Evolutionary conservation across 441 rosid species (phyloP), one percentile per base, ranked within the genome.

Genomic region (Theobroma grandiflorum): DNA sequence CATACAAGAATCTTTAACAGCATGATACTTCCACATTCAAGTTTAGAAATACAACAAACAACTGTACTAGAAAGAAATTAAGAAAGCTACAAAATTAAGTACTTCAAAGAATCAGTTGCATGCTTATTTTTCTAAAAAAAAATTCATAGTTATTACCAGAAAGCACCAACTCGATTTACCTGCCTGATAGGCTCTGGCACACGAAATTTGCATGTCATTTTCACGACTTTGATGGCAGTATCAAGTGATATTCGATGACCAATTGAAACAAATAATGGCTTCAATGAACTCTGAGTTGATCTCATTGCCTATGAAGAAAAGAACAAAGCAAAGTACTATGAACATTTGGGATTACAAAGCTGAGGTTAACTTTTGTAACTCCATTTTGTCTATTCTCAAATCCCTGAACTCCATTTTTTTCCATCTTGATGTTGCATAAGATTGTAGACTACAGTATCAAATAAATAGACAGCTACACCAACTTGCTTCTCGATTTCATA

Each of bases 141-240:
- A 20, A 58, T 58, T 42, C 77, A 58, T 22, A 74, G 57, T 58
- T 8, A 0, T 40, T 40, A 50, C n/a, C 64, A 37, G 11, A 18
- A 65, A 75, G 75, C 57, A 58, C 50, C 52, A 55, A 76, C 57
- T 74, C 26, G 61, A 50, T 26, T 80, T 84, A 96, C 98, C 97
- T 94, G 99, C 78, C 98, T 87, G 43, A 92, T 84, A 71, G 99
- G 96, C 87, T 97, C 98, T 3, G 99, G 99, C 70, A 93, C 86
- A 80, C 93, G 98, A 81, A 85, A 89, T 79, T 89, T 93, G 87
- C 98, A 92, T 70, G 92, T 91, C 87, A 87, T 74, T 53, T 87
- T 87, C n/a, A 89, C 96, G 75, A 95, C 80, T 74, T 66, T 76
- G 84, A 89, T 79, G n/a, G 98, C 93, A 75, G 93, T 88, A 53